Evolutionary conservation across 179 eudicot species (phyloP), one percentile per base, ranked within the genome.

Genomic region (Beta lomatogona): DNA sequence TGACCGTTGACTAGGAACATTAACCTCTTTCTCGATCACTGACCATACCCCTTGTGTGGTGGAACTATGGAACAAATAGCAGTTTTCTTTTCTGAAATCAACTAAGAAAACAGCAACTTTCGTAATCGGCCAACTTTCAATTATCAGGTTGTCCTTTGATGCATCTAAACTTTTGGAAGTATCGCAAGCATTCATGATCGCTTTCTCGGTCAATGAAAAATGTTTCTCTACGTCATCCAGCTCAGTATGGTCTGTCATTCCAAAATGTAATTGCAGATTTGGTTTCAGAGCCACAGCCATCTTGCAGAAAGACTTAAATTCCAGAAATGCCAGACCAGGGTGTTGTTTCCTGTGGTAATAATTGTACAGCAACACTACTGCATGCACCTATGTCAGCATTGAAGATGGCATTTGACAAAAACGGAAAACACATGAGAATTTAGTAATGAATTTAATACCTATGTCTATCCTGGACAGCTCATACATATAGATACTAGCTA

Each of bases 351-450:
- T 82, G 76, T 91, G 97, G 89, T 94, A 91, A 80, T 96, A 96
- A 86, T 93, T 93, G 91, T 96, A 94, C 58, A 96, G 94, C 82
- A 94, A 77, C 85, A 91, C 99, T 69, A 91, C 97, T 72, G 98
- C 98, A 83, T 93, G 94, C 85, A 94, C 88, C 99, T 96, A 72
- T 57, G 84, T n/a, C 54, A 85, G 80, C 73, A 84, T 59, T 22
- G 59, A 76, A 71, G 58, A 44, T 44, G 65, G 22, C 54, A 72
- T 80, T 80, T 41, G 70, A 31, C 68, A 64, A 80, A 82, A 83
- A 74, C 58, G 75, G 58, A 81, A 12, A 67, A 73, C 25, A 36
- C 60, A 60, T 28, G 60, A 78, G 73, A 70, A 77, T 52, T 21
- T 44, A 70, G 41, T 46, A 18, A 9, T n/a, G n/a, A 14, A 63